Evolutionary conservation across 176 grass and related monocot species (phyloP).

Genomic region (Triticum timopheevii): DNA sequence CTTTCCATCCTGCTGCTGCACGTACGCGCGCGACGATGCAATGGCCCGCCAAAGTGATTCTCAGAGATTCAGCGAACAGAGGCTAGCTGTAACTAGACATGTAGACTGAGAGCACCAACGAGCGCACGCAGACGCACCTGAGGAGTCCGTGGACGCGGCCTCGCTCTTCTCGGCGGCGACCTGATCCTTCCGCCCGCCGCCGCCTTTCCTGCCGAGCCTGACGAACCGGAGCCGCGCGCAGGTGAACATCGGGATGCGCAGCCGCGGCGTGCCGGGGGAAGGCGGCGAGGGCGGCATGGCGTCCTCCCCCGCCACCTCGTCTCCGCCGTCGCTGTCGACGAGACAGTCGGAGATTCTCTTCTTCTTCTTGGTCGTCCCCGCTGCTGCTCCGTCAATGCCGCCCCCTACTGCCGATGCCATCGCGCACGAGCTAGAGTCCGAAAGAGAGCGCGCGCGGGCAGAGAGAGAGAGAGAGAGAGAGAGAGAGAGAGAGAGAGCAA

Average conservation of each 20-base stretch:
- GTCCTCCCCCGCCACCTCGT: background rate
- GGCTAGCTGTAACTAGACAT: background rate
- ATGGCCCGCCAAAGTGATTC: background rate
- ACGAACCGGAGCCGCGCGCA: conserved; percentile 35
- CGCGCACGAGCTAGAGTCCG: background rate
- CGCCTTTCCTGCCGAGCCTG: conserved; percentile 3
- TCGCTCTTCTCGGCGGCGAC: background rate
- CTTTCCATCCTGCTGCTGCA: background rate
- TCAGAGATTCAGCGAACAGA: background rate
- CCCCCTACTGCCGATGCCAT: conserved; percentile 1
- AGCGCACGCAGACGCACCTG: background rate
- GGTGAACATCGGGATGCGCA: conserved; percentile 43
- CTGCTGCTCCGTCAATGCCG: background rate
- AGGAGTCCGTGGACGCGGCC: background rate
- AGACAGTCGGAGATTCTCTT: conserved; percentile 39
- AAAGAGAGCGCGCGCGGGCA: background rate
- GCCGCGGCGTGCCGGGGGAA: conserved; percentile 2
- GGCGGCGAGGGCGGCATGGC: background rate
- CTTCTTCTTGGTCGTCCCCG: background rate
- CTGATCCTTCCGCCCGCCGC: background rate
- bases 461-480: too few relatives aligned
- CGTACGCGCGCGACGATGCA: background rate
- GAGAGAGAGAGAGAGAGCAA: too few relatives aligned
- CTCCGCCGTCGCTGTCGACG: conserved; percentile 19
- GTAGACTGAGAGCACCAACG: too few relatives aligned